Conservation (phyloP, 179 eudicot genomes). For the Heliamphora ciliata region DNA sequence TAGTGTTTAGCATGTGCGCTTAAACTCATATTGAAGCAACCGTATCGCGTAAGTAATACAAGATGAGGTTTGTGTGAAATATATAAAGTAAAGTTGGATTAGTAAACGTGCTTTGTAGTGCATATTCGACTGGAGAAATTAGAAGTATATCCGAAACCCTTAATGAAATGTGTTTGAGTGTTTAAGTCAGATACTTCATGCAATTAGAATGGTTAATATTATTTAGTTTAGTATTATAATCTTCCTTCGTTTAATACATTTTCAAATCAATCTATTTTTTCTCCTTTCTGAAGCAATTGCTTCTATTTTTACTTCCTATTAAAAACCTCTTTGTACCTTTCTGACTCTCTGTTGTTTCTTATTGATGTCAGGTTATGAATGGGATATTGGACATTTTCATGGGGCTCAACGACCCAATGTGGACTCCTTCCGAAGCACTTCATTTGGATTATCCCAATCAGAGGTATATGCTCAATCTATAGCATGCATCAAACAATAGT, state of each 20-base stretch:
- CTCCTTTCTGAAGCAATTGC: not conserved
- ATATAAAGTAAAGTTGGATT: not conserved
- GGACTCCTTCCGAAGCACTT: conserved; percentile 87
- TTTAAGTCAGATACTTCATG: not conserved
- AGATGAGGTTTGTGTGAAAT: not conserved
- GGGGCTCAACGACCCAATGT: conserved; percentile 92
- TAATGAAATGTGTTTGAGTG: not conserved
- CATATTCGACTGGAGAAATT: too few relatives aligned
- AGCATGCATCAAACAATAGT: not conserved
- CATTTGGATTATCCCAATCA: conserved; percentile 68
- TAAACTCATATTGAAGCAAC: not conserved
- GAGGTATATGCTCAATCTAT: conserved; percentile 39
- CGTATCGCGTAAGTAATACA: not conserved
- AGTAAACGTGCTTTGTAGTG: not conserved
- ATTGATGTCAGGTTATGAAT: conserved; percentile 73
- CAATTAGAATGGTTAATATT: not conserved
- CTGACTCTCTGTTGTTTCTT: not conserved
- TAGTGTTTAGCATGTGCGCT: not conserved
- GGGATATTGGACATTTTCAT: conserved; percentile 94
- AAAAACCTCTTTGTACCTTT: not conserved
- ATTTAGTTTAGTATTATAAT: not conserved
- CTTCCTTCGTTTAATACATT: not conserved
- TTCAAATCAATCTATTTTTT: not conserved
- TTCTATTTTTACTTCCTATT: not conserved
- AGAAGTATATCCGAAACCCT: not conserved